Percentiles rank a stretch among this genome's conserved stretches.
These are phyloP conservation scores for Fabrea salina DNA, from an alignment of 169 alveolate species.

Conservation along the genomic window DNA sequence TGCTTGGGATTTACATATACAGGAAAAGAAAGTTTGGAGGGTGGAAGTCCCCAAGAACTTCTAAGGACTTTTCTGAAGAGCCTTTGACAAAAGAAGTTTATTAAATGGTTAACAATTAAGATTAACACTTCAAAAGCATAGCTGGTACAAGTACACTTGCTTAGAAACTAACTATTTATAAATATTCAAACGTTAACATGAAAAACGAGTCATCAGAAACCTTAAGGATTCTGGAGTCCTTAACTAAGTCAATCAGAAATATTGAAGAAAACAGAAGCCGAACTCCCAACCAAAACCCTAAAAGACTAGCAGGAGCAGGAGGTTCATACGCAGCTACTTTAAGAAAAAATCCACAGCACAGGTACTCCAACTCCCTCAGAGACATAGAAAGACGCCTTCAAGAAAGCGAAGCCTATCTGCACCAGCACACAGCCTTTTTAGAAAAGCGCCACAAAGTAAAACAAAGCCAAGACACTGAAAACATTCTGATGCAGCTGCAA, in stretches of 20 bases:
- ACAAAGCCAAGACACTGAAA: neutral
- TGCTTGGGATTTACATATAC: neutral
- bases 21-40: neutral
- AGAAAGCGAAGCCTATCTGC: neutral
- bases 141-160: too few species aligned
- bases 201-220: too few species aligned
- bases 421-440: neutral
- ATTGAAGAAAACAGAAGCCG: too few species aligned
- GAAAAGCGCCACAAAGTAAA: neutral
- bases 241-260: too few species aligned
- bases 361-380: neutral
- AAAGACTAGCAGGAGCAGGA: neutral
- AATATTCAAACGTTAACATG: too few species aligned
- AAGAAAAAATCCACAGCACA: neutral
- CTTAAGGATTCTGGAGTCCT: too few species aligned
- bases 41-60: slow-evolving; percentile 9
- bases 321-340: neutral
- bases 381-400: neutral
- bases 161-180: too few species aligned
- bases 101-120: too few species aligned
- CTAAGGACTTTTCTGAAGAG: too few species aligned
- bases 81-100: too few species aligned
- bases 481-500: neutral
- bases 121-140: too few species aligned
- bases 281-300: neutral